Conservation (phyloP, 305 asterid genomes). For the Solanum hybrid region DNA sequence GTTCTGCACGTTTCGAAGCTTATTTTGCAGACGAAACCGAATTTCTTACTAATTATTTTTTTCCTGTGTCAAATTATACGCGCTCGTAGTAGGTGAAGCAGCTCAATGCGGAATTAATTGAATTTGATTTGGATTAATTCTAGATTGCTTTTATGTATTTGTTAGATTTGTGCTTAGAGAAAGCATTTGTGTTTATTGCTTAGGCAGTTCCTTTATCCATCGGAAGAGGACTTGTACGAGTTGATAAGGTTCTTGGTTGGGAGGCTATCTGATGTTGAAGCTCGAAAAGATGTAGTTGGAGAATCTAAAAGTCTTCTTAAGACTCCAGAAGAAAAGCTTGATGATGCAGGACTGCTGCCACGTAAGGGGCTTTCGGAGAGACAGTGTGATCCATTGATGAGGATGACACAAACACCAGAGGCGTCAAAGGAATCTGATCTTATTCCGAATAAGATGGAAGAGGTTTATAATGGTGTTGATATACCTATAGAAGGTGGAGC, state of each 20-base stretch:
- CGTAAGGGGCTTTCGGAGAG: slow-evolving; percentile 8
- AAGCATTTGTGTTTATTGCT: slow-evolving; percentile 20
- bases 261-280: slow-evolving; percentile 36
- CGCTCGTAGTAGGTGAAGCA: not conserved
- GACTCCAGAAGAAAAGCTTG: slow-evolving; percentile 6
- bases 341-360: slow-evolving; percentile 10
- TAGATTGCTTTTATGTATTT: not conserved
- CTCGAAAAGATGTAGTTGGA: slow-evolving; percentile 9
- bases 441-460: not conserved
- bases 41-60: not conserved
- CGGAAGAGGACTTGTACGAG: slow-evolving; percentile 55
- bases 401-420: not conserved
- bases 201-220: slow-evolving; percentile 76
- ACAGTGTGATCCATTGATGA: not conserved
- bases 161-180: not conserved
- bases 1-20: not conserved
- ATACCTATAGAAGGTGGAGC: not conserved
- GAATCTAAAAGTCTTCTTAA: not conserved
- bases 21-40: not conserved
- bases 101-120: not conserved
- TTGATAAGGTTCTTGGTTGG: slow-evolving; percentile 52
- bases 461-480: not conserved
- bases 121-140: not conserved
- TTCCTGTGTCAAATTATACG: not conserved
- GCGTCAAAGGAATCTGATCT: not conserved